Evolutionary conservation across 2,329 filamentous ascomycete genomes (phyloP), one percentile per base, ranked within the genome.

Genomic region (Grosmannia huntii): DNA sequence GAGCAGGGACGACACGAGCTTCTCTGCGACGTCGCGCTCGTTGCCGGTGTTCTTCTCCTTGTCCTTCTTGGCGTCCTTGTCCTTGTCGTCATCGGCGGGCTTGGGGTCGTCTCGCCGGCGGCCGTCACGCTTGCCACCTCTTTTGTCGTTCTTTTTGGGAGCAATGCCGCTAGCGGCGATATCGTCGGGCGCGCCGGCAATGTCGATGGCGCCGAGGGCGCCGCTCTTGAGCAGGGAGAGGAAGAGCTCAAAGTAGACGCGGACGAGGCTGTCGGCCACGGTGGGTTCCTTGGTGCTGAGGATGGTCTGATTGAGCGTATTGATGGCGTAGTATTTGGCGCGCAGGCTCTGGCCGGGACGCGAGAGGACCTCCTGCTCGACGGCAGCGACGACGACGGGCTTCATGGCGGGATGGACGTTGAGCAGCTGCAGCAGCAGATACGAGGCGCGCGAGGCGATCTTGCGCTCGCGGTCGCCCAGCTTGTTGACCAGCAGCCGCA

Each of bases 271-370:
- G 66, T 87, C 85, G 9, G 91, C 91, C 21, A 95, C 80, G 21
- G 83, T 78, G 46, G 90, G 86, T 67, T 97, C 92, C 66, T 87
- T 94, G 57, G 75, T 81, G 70, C 89, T 95, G 55, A 99, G 73
- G 55, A 97, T 91, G 0, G 92, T 97, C 73, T 99, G 95, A 69
- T 99, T 99, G 55, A 99, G 78, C 0, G 94, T 97, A 69, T 96
- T 96, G 69, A 96, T 85, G 38, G 90, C 91, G 71, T 96, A 96
- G 73, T 99, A 99, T 68, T 89, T 95, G 48, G 92, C 89, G 65
- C 95, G 88, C 41, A 86, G 78, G 66, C 84, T 92, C 71, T 97
- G 94, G 12, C 89, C 88, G 0, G 91, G 89, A 56, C 90, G 84
- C 68, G 96, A 87, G 25, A 99, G 75, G 53, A 95, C 81, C 65